phyloP scores from a whole-genome alignment of 805 yeast species.

The Cyberlindnera mycetangii region DNA sequence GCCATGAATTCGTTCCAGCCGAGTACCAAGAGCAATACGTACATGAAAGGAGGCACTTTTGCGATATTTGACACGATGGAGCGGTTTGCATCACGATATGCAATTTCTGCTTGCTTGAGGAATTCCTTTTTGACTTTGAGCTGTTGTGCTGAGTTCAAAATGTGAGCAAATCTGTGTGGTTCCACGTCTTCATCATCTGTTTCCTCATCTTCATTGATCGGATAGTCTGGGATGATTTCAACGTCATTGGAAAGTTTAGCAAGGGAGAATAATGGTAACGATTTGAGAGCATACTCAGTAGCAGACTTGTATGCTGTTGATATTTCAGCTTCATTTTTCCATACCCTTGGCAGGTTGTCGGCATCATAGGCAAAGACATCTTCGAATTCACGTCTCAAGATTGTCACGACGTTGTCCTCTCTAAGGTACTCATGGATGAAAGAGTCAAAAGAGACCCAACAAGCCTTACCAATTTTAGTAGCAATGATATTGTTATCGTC shows the following conservation, averaged over 20 bases:
- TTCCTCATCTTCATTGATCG: conserved; percentile 37
- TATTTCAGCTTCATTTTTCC: conserved; percentile 72
- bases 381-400: conserved; percentile 80
- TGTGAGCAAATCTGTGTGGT: conserved; percentile 48
- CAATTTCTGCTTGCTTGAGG: conserved; percentile 72
- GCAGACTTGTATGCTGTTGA: conserved; percentile 63
- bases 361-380: conserved; percentile 79
- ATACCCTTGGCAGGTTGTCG: conserved; percentile 76
- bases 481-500: conserved; percentile 41
- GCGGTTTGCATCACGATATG: conserved; percentile 84
- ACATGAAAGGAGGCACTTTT: conserved; percentile 81
- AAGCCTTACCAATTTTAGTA: conserved; percentile 43
- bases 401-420: conserved; percentile 60
- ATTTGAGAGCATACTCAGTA: conserved; percentile 49
- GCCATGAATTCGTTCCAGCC: conserved; percentile 98
- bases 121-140: conserved; percentile 54
- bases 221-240: conserved; percentile 59
- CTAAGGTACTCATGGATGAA: conserved; percentile 59
- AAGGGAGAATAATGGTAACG: conserved; percentile 52
- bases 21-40: conserved; percentile 63
- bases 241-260: conserved; percentile 52
- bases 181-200: conserved; percentile 42
- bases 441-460: conserved; percentile 66
- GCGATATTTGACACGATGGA: conserved; percentile 75
- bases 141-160: conserved; percentile 57